These are phyloP conservation scores for Penicillium psychrofluorescens DNA, from an alignment of 495 filamentous ascomycete genomes.

Conservation along the genomic window DNA sequence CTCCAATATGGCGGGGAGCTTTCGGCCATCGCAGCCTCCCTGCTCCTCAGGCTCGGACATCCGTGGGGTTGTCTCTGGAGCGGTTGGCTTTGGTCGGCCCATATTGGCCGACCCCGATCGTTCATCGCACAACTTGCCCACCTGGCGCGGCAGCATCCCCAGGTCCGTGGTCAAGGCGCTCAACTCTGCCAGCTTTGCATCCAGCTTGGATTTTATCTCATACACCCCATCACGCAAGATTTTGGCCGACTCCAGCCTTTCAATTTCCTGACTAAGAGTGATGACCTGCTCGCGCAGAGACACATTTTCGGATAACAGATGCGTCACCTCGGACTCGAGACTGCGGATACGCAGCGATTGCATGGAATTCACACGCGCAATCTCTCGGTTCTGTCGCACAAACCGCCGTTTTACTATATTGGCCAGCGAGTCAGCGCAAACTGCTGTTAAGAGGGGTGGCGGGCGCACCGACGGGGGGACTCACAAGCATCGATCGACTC, in stretches of 20 bases:
- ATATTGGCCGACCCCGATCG: constrained; percentile 4
- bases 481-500: constrained; percentile 78
- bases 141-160: constrained; percentile 40
- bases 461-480: constrained; percentile 20
- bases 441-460: neutral
- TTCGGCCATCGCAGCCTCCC: constrained; percentile 43
- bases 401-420: constrained; percentile 74
- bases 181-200: constrained; percentile 62
- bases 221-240: constrained; percentile 46
- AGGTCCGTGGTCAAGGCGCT: constrained; percentile 56
- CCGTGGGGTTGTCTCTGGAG: constrained; percentile 7
- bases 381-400: constrained; percentile 88
- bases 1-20: constrained; percentile 76
- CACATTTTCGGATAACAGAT: constrained; percentile 81
- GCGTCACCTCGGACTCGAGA: constrained; percentile 77
- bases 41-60: constrained; percentile 5
- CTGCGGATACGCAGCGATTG: constrained; percentile 85
- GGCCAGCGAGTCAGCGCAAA: constrained; percentile 1
- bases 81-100: constrained; percentile 13
- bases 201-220: constrained; percentile 61
- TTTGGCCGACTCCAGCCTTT: constrained; percentile 39
- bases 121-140: constrained; percentile 12
- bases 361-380: constrained; percentile 81
- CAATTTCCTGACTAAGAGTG: constrained; percentile 61
- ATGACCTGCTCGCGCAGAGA: constrained; percentile 72